phyloP scores from a whole-genome alignment of 139 green algal species.

The Desmodesmus armatus region DNA sequence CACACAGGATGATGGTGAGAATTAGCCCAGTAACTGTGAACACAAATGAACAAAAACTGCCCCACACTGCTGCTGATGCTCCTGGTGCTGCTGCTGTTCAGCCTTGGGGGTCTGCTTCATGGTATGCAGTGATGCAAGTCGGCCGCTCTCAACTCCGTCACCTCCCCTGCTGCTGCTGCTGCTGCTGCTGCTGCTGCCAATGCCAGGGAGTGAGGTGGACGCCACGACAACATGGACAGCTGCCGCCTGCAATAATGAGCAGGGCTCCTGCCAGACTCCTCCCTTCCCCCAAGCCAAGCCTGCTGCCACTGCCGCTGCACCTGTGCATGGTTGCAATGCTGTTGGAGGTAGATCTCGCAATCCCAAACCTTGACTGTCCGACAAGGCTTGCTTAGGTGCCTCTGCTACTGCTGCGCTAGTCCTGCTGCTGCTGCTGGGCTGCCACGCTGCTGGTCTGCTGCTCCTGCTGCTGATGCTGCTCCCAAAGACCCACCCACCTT shows the following conservation, averaged over 20 bases:
- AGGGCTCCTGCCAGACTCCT: too few relatives aligned
- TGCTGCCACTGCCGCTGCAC: too few relatives aligned
- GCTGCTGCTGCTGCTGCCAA: background rate
- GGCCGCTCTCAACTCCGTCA: background rate
- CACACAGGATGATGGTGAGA: background rate
- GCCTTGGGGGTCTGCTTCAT: background rate
- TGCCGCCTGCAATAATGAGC: too few relatives aligned
- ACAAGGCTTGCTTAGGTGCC: too few relatives aligned
- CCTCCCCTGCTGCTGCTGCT: background rate
- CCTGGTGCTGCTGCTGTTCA: background rate
- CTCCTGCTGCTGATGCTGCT: background rate
- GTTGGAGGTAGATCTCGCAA: too few relatives aligned
- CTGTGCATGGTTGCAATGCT: too few relatives aligned
- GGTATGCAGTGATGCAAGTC: background rate
- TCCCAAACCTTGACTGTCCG: too few relatives aligned
- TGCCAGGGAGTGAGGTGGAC: background rate
- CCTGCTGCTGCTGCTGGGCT: constrained; percentile 10
- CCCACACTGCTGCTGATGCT: background rate
- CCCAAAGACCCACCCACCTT: constrained; percentile 29
- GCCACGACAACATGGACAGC: background rate
- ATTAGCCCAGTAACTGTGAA: background rate
- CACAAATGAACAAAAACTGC: background rate
- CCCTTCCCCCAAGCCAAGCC: too few relatives aligned
- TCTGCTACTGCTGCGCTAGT: too few relatives aligned
- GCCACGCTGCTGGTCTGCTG: too few relatives aligned